Percentiles rank a stretch among this genome's conserved stretches.
These are phyloP conservation scores for Rhododendron ferrugineum DNA, from an alignment of 148 eudicot species.

Conservation along the genomic window DNA sequence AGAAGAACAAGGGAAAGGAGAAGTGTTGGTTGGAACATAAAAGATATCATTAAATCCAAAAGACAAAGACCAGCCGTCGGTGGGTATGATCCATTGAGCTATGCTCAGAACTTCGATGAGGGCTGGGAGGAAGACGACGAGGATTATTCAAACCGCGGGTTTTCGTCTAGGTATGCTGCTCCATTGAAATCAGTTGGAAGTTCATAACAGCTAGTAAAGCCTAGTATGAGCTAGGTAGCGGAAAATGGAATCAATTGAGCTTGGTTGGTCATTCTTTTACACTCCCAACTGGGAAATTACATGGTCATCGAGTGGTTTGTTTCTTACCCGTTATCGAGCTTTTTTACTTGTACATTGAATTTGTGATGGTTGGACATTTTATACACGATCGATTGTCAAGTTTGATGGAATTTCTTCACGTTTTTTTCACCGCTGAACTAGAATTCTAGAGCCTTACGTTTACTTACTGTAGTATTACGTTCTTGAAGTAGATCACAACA, in stretches of 20 bases:
- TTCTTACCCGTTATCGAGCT: neutral
- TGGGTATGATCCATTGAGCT: constrained; percentile 31
- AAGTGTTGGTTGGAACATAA: neutral
- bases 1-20: constrained; percentile 10
- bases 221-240: no score
- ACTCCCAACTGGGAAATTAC: no score
- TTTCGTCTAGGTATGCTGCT: constrained; percentile 27
- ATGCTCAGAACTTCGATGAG: constrained; percentile 35
- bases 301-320: neutral
- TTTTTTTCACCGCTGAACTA: neutral
- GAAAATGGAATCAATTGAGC: neutral
- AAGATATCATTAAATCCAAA: constrained; percentile 7
- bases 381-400: neutral
- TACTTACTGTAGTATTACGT: neutral
- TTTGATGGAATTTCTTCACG: neutral
- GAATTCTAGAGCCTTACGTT: neutral
- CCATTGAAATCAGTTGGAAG: neutral
- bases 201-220: neutral
- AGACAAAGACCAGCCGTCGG: neutral
- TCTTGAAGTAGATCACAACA: no score
- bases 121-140: constrained; percentile 18
- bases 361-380: neutral
- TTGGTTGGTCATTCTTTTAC: neutral
- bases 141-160: constrained; percentile 19
- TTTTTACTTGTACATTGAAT: neutral